Evolutionary conservation across 306 rosid genomes (phyloP).

Genomic region (Hippophae rhamnoides): DNA sequence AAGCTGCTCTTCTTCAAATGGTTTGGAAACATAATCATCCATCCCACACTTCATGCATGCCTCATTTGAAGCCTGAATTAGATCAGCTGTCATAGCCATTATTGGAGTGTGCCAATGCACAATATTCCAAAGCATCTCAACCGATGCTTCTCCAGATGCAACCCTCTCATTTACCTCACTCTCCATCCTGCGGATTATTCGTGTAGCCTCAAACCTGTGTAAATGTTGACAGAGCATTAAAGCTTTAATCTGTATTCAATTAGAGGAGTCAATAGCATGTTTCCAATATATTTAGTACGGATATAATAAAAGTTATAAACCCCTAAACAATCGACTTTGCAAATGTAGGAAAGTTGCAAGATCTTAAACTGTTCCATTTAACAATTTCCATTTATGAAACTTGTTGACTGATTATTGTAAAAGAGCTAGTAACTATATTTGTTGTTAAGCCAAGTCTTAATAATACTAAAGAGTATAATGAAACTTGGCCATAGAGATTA

Average conservation of each 20-base stretch:
- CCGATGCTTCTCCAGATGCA: conserved; percentile 47
- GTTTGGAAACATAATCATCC: conserved; percentile 84
- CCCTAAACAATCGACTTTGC: too few species aligned
- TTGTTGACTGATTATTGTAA: too few species aligned
- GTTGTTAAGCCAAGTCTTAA: too few species aligned
- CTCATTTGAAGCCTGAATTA: conserved; percentile 65
- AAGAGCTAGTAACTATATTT: too few species aligned
- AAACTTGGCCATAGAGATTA: too few species aligned
- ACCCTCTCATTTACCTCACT: conserved; percentile 44
- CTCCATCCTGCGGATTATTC: conserved; percentile 52
- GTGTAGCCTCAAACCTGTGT: conserved; percentile 71
- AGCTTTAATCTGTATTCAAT: background rate
- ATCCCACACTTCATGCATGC: conserved; percentile 81
- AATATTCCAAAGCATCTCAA: conserved; percentile 44
- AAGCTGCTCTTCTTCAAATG: conserved; percentile 81
- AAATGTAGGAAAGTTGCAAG: too few species aligned
- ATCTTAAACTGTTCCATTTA: too few species aligned
- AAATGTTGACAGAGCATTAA: conserved; percentile 10
- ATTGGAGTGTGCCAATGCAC: conserved; percentile 74
- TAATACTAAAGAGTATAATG: too few species aligned
- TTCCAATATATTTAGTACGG: too few species aligned
- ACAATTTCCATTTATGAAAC: too few species aligned
- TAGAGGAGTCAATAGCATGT: background rate
- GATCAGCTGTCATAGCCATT: conserved; percentile 95
- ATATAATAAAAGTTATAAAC: too few species aligned